phyloP scores from a whole-genome alignment of 306 rosid genomes.

The Luffa aegyptiaca region DNA sequence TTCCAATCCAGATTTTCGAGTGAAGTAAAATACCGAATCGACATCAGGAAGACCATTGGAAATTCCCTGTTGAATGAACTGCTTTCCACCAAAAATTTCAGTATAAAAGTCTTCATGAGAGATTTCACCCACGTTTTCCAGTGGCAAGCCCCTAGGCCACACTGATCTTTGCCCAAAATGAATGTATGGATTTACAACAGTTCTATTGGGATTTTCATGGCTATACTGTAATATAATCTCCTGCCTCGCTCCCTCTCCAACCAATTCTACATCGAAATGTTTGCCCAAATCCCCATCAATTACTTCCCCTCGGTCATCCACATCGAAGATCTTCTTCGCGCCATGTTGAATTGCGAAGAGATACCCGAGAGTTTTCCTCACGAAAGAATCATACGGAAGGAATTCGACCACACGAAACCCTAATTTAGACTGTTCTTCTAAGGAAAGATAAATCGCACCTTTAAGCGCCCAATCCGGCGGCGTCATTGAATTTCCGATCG shows the following conservation, averaged over 20 bases:
- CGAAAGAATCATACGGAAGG: slow-evolving; percentile 79
- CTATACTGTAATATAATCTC: slow-evolving; percentile 75
- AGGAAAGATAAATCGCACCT: slow-evolving; percentile 82
- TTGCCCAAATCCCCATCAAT: slow-evolving; percentile 80
- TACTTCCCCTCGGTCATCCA: slow-evolving; percentile 93
- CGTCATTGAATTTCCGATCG: slow-evolving; percentile 68
- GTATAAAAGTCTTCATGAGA: slow-evolving; percentile 87
- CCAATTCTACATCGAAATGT: slow-evolving; percentile 79
- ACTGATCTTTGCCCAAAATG: slow-evolving; percentile 97
- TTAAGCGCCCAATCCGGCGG: slow-evolving; percentile 84
- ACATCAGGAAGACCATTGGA: slow-evolving; percentile 94
- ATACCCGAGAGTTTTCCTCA: slow-evolving; percentile 87
- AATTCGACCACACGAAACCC: slow-evolving; percentile 79
- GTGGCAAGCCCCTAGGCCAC: slow-evolving; percentile 96
- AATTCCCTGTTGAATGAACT: slow-evolving; percentile 87
- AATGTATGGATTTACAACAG: slow-evolving; percentile 72
- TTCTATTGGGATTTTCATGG: slow-evolving; percentile 78
- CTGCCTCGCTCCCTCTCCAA: slow-evolving; percentile 80
- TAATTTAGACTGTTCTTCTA: slow-evolving; percentile 66
- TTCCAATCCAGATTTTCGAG: slow-evolving; percentile 76
- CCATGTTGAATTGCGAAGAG: slow-evolving; percentile 95
- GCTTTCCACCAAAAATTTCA: slow-evolving; percentile 82
- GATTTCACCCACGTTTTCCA: slow-evolving; percentile 86
- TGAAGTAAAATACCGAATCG: slow-evolving; percentile 88
- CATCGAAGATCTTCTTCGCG: slow-evolving; percentile 81